Conservation (phyloP, 2,329 filamentous ascomycete species). For the Colletotrichum destructivum region DNA sequence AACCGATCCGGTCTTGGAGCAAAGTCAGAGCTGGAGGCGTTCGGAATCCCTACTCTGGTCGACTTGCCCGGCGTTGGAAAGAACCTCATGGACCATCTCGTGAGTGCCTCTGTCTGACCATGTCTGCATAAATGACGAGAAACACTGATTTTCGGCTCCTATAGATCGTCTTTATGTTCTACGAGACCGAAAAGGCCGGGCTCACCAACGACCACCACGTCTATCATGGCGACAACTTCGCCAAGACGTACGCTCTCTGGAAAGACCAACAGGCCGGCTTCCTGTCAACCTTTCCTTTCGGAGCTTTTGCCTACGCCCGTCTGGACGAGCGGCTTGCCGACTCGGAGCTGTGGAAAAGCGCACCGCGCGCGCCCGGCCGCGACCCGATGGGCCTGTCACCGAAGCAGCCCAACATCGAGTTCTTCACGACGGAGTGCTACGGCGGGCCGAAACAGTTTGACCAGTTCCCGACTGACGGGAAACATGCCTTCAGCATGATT, state of each 20-base stretch:
- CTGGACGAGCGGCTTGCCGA: conserved; percentile 71
- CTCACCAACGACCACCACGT: conserved; percentile 69
- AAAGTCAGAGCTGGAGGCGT: conserved; percentile 56
- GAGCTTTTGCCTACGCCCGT: conserved; percentile 73
- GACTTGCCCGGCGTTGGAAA: conserved; percentile 65
- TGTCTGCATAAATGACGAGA: neutral
- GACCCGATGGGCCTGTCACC: conserved; percentile 75
- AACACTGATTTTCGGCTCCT: neutral
- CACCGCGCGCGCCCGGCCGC: conserved; percentile 63
- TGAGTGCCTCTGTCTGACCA: conserved; percentile 45
- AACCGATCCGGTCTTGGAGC: conserved; percentile 68
- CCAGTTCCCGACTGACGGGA: conserved; percentile 66
- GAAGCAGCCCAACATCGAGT: conserved; percentile 72
- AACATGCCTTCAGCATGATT: conserved; percentile 72
- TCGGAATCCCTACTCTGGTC: conserved; percentile 58
- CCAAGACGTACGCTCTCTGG: conserved; percentile 68
- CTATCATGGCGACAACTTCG: conserved; percentile 67
- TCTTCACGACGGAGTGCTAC: conserved; percentile 75
- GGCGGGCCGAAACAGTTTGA: conserved; percentile 72
- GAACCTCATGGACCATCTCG: conserved; percentile 66
- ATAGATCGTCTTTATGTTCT: conserved; percentile 72
- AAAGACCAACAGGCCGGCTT: conserved; percentile 71
- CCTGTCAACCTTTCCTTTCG: conserved; percentile 74
- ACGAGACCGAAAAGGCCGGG: conserved; percentile 67
- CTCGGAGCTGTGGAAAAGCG: conserved; percentile 68